These are phyloP conservation scores for Cyclospora cayetanensis DNA, from an alignment of 169 alveolate species.

Conservation along the genomic window DNA sequence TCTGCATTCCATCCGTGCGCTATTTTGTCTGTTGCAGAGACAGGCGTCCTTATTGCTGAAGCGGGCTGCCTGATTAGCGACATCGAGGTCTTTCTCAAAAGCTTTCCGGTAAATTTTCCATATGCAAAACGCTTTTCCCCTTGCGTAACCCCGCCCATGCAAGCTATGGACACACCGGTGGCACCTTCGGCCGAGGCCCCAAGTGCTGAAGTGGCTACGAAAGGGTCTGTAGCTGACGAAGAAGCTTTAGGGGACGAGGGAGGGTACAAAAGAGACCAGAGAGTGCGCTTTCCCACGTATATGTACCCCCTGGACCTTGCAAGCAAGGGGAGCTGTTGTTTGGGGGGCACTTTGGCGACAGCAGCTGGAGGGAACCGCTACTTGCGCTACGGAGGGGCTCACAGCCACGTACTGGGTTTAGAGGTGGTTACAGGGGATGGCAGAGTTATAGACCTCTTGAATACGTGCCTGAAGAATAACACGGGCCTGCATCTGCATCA, in stretches of 20 bases:
- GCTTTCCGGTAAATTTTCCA: neutral
- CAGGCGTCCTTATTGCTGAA: slow-evolving; percentile 43
- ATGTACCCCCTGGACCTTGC: slow-evolving; percentile 86
- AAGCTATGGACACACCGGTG: neutral
- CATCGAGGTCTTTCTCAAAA: neutral
- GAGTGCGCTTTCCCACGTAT: neutral
- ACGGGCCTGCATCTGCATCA: slow-evolving; percentile 85
- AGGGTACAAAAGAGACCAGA: neutral
- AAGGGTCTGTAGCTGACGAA: too few relatives aligned
- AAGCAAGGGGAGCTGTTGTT: slow-evolving; percentile 87
- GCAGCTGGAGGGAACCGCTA: slow-evolving; percentile 89
- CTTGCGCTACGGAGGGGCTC: slow-evolving; percentile 84
- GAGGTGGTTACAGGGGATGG: slow-evolving; percentile 84
- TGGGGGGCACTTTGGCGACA: slow-evolving; percentile 90
- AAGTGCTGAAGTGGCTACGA: neutral
- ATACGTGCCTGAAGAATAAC: slow-evolving; percentile 82
- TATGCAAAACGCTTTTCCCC: neutral
- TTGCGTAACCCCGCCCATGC: neutral
- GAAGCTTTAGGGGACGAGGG: too few relatives aligned
- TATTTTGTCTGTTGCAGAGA: neutral
- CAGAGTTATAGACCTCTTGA: slow-evolving; percentile 73
- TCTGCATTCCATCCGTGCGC: too few relatives aligned
- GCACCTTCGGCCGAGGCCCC: neutral
- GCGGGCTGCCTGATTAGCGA: slow-evolving; percentile 62
- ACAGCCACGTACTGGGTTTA: slow-evolving; percentile 82